Percentiles rank a stretch among this genome's conserved stretches.
These are phyloP conservation scores for Fagus crenata DNA, from an alignment of 306 rosid species.

Conservation along the genomic window DNA sequence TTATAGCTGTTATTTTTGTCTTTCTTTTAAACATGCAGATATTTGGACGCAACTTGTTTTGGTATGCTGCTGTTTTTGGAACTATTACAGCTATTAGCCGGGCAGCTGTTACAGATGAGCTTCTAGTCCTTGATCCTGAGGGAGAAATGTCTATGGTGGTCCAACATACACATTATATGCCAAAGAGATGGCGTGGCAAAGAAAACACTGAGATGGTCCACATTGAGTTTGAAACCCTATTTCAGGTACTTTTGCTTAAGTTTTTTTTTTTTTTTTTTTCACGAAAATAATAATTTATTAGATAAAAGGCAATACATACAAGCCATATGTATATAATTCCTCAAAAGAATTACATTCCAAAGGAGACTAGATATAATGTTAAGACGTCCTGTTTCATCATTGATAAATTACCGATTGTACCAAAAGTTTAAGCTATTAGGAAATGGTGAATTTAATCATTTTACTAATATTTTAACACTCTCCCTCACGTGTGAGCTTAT, in stretches of 20 bases:
- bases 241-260: conserved; percentile 58
- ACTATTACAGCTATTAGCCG: conserved; percentile 82
- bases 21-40: conserved; percentile 44
- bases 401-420: too few species aligned
- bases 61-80: conserved; percentile 97
- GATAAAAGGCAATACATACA: too few species aligned
- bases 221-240: conserved; percentile 73
- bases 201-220: conserved; percentile 67
- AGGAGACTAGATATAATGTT: too few species aligned
- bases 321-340: too few species aligned
- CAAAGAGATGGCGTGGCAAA: conserved; percentile 92
- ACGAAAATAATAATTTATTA: too few species aligned
- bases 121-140: conserved; percentile 72
- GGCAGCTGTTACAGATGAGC: conserved; percentile 67
- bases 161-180: conserved; percentile 94
- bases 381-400: too few species aligned
- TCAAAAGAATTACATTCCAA: too few species aligned
- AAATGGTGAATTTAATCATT: too few species aligned
- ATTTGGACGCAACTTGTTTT: conserved; percentile 88
- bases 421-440: too few species aligned
- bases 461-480: too few species aligned
- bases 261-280: not conserved
- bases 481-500: too few species aligned
- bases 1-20: conserved; percentile 5
- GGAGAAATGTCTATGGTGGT: conserved; percentile 86